Conservation (phyloP, 345 rosid genomes). For the Corymbia maculata region DNA sequence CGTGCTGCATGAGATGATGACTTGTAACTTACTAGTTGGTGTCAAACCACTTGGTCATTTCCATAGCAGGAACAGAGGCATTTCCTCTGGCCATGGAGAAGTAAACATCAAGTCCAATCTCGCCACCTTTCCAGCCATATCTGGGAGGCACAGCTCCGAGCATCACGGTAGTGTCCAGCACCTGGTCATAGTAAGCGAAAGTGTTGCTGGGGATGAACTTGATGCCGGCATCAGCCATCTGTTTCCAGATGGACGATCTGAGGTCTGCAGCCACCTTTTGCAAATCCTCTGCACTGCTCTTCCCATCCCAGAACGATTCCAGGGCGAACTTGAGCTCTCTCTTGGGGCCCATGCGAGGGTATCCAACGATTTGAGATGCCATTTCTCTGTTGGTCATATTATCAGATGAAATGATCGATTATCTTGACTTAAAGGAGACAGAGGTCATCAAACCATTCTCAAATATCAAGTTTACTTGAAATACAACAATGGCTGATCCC, state of each 20-base stretch:
- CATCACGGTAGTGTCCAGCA: conserved; percentile 90
- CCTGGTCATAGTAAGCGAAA: conserved; percentile 82
- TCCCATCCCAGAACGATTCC: conserved; percentile 98
- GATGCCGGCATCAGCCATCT: conserved; percentile 81
- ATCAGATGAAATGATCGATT: neutral
- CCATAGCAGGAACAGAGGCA: conserved; percentile 97
- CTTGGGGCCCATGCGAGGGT: conserved; percentile 99
- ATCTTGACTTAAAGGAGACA: neutral
- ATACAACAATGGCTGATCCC: neutral
- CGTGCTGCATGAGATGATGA: neutral
- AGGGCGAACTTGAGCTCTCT: conserved; percentile 96
- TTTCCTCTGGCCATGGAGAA: conserved; percentile 99
- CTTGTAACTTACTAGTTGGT: conserved; percentile 88
- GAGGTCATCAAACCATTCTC: neutral
- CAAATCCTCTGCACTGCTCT: conserved; percentile 85
- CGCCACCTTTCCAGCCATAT: conserved; percentile 74
- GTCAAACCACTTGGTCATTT: conserved; percentile 99
- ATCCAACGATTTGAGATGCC: conserved; percentile 98
- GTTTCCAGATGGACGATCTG: conserved; percentile 87
- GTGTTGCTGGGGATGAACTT: conserved; percentile 97
- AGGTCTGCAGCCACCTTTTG: conserved; percentile 84
- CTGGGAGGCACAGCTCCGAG: conserved; percentile 93
- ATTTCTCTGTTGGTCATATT: conserved; percentile 27
- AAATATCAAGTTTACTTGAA: neutral
- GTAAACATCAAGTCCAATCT: conserved; percentile 74